These are phyloP conservation scores for Penicillium silybi DNA, from an alignment of 495 filamentous ascomycete genomes.

Conservation along the genomic window DNA sequence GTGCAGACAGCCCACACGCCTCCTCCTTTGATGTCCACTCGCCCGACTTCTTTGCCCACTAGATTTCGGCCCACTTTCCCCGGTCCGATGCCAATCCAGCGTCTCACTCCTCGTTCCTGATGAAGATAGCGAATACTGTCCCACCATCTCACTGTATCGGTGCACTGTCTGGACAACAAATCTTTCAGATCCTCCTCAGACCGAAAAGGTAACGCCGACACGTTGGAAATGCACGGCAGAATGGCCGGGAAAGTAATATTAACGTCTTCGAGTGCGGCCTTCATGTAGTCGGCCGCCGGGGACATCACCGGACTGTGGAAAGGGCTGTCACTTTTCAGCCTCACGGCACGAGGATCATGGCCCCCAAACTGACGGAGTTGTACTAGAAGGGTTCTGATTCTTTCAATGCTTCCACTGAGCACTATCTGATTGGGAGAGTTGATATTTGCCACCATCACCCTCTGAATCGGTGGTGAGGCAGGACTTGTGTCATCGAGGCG, in stretches of 20 bases:
- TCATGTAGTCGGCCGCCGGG: constrained; percentile 72
- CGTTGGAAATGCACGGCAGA: constrained; percentile 81
- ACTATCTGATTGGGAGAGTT: constrained; percentile 97
- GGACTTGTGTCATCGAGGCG: constrained; percentile 61
- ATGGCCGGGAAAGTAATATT: constrained; percentile 68
- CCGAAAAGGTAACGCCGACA: constrained; percentile 72
- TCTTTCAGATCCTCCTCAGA: constrained; percentile 69
- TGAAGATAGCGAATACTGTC: constrained; percentile 87
- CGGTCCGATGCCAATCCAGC: constrained; percentile 93
- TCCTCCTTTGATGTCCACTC: constrained; percentile 75
- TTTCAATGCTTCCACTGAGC: constrained; percentile 78
- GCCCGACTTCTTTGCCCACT: constrained; percentile 92
- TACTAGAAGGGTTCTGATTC: constrained; percentile 79
- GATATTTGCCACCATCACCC: constrained; percentile 90
- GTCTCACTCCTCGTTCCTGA: constrained; percentile 73
- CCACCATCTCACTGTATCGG: constrained; percentile 92
- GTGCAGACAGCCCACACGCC: constrained; percentile 91
- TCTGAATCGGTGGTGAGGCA: constrained; percentile 68
- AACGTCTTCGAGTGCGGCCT: constrained; percentile 52
- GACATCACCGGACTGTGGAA: constrained; percentile 94
- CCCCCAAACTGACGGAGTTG: constrained; percentile 90
- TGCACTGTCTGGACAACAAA: constrained; percentile 69
- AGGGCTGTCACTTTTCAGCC: constrained; percentile 82
- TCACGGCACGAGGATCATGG: constrained; percentile 85
- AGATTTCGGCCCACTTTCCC: constrained; percentile 93